These are phyloP conservation scores for Fusarium stilboides DNA, from an alignment of 2,329 filamentous ascomycete species.

Conservation along the genomic window DNA sequence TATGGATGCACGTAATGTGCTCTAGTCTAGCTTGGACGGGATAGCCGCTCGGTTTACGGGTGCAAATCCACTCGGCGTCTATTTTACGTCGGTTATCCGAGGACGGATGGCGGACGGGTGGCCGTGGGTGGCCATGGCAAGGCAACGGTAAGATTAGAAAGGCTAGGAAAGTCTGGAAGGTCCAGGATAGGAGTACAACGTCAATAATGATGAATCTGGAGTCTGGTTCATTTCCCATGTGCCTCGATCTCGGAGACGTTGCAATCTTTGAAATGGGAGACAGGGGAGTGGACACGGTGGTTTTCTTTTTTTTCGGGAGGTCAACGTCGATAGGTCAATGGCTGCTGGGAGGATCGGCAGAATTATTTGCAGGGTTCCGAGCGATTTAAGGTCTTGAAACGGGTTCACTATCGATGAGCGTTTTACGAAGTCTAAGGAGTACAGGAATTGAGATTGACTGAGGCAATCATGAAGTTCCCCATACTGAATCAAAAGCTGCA, in stretches of 20 bases:
- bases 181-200: conserved; percentile 1
- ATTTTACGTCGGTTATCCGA: conserved; percentile 37
- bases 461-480: conserved; percentile 11
- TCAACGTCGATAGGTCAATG: conserved; percentile 47
- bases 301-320: conserved; percentile 24
- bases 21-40: conserved; percentile 40
- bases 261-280: conserved; percentile 35
- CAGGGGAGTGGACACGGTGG: conserved; percentile 35
- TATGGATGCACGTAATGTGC: conserved; percentile 33
- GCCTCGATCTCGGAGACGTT: conserved; percentile 24
- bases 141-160: conserved; percentile 9
- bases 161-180: background rate
- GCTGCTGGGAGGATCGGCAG: conserved; percentile 39
- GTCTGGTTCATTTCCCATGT: conserved; percentile 28
- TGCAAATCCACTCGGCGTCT: conserved; percentile 25
- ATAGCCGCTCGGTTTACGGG: conserved; percentile 39
- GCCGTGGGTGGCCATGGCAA: conserved; percentile 1
- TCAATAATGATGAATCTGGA: conserved; percentile 32
- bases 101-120: conserved; percentile 19
- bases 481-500: conserved; percentile 7
- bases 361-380: conserved; percentile 37
- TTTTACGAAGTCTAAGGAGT: conserved; percentile 4
- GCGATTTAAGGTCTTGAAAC: conserved; percentile 34
- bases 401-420: conserved; percentile 3
- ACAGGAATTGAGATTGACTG: background rate